A percentile compares a stretch with the other conserved stretches of the same genome.
Conservation (phyloP, 345 rosid species). For the Carallia brachiata region DNA sequence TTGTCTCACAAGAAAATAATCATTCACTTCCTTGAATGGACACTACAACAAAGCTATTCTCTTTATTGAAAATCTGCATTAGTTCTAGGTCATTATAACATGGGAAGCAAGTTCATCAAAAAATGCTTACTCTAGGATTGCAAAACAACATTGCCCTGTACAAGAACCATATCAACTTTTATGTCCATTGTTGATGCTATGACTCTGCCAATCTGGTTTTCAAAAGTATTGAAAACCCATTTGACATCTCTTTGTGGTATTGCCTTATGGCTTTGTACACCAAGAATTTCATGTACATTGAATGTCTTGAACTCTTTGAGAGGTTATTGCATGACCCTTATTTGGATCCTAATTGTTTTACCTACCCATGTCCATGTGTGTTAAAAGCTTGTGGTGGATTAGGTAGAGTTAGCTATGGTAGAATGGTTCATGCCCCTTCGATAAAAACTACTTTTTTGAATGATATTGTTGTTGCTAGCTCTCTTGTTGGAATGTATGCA, state of each 20-base stretch:
- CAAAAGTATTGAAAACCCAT: slow-evolving; percentile 26
- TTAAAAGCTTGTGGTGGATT: slow-evolving; percentile 58
- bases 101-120: slow-evolving; percentile 58
- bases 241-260: slow-evolving; percentile 61
- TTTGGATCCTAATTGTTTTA: slow-evolving; percentile 51
- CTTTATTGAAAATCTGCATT: slow-evolving; percentile 36
- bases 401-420: slow-evolving; percentile 43
- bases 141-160: slow-evolving; percentile 39
- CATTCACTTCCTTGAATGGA: too few species aligned
- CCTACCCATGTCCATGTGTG: slow-evolving; percentile 65
- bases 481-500: slow-evolving; percentile 53
- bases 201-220: slow-evolving; percentile 48
- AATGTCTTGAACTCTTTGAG: slow-evolving; percentile 47
- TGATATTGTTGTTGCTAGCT: slow-evolving; percentile 60
- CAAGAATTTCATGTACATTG: slow-evolving; percentile 47
- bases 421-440: slow-evolving; percentile 48
- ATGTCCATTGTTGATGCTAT: slow-evolving; percentile 47
- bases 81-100: slow-evolving; percentile 29
- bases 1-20: too few species aligned
- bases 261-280: slow-evolving; percentile 50
- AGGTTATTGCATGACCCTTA: slow-evolving; percentile 33
- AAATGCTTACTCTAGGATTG: slow-evolving; percentile 43
- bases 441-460: slow-evolving; percentile 42
- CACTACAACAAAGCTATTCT: slow-evolving; percentile 21
- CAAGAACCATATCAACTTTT: slow-evolving; percentile 53